Evolutionary conservation across 164 flowering plant species (phyloP).

Genomic region (Cinnamomum micranthum): DNA sequence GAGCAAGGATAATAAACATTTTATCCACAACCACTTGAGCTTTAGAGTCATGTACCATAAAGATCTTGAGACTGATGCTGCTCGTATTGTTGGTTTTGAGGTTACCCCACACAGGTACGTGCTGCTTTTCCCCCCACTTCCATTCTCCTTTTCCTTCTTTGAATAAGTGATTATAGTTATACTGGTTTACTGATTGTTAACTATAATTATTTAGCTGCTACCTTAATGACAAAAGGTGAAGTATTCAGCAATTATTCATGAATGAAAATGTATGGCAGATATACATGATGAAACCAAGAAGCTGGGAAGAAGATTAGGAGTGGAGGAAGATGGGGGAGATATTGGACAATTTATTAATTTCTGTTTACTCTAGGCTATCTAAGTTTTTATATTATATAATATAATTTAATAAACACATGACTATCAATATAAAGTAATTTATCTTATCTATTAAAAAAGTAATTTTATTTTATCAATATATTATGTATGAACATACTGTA

Average conservation of each 20-base stretch:
- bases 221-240: neutral
- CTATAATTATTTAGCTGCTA: too few species aligned
- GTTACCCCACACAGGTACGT: conserved; percentile 52
- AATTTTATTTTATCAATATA: too few species aligned
- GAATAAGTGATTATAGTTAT: neutral
- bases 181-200: neutral
- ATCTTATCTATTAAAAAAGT: too few species aligned
- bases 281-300: too few species aligned
- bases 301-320: too few species aligned
- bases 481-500: neutral
- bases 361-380: neutral
- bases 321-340: neutral
- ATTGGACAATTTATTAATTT: neutral
- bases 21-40: conserved; percentile 58
- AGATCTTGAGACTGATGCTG: conserved; percentile 48
- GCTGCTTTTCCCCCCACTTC: neutral
- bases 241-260: neutral
- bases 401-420: neutral
- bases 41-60: conserved; percentile 61
- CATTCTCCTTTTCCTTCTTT: too few species aligned
- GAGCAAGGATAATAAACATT: conserved; percentile 54
- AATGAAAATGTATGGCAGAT: too few species aligned
- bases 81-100: conserved; percentile 68
- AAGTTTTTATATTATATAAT: too few species aligned
- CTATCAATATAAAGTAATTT: too few species aligned